Evolutionary conservation across 2,329 filamentous ascomycete genomes (phyloP), one percentile per base, ranked within the genome.

Genomic region (Coniella lustricola): DNA sequence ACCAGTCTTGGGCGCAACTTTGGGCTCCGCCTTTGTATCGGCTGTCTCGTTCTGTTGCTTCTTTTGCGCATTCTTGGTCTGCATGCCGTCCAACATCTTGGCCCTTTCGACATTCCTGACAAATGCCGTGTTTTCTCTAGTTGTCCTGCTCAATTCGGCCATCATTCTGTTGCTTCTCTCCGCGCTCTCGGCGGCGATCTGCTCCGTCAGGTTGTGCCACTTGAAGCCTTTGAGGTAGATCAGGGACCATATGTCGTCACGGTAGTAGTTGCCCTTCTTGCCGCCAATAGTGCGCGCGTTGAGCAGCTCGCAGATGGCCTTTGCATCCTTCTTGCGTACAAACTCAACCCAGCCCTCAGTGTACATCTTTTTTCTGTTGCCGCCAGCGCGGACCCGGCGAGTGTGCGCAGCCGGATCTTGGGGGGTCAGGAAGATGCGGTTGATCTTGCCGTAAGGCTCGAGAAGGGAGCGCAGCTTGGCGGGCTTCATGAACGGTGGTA

Each of bases 321-420:
- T 89, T 32, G 88, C 88, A 54, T 90, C 82, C 54, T 76, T 75
- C 66, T 93, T 93, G 54, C 76, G 74, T 32, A 81, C 65, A 59
- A 91, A 94, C 64, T 94, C 89, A 22, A 93, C 81, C 88, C 88
- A 94, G 39, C 88, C 89, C 65, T 94, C 89, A 3, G 81, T 84
- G 67, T 82, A 93, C n/a, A 79, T 79, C 51, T 82, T 79, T 66
- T 90, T 89, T 70, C 90, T 90, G 69, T 91, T 93, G 50, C 88
- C 88, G 44, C 89, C 88, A 44, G 75, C 76, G 47, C 77, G 76
- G 12, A 90, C 74, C 25, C 88, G 82, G 21, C 80, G 76, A 7
- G 78, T 71, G 57, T 87, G 85, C 5, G 77, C 74, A 3, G 76
- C 65, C 0, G 82, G 76, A 60, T 89, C 82, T 66, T 93, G 87